A percentile compares a stretch with the other conserved stretches of the same genome.
These are phyloP conservation scores for Mycena galopus DNA, from an alignment of 768 basidiomycete genomes.

Conservation along the genomic window DNA sequence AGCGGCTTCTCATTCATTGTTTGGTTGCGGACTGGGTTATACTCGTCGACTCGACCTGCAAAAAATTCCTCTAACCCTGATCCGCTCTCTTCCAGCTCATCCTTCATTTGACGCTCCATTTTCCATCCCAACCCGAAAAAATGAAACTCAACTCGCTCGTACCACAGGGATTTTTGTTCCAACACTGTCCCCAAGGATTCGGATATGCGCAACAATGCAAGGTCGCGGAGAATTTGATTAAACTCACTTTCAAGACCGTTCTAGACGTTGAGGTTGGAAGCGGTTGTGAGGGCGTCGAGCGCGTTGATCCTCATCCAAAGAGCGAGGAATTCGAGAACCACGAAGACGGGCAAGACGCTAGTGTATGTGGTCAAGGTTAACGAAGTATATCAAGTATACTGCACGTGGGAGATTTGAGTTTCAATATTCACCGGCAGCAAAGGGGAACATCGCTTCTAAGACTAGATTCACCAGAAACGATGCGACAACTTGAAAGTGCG, in stretches of 20 bases:
- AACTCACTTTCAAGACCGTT: too few species aligned
- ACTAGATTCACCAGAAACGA: background rate
- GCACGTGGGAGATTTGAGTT: background rate
- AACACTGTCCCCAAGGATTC: background rate
- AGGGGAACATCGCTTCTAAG: background rate
- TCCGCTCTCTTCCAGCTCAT: background rate
- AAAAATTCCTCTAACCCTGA: background rate
- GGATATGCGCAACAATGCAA: background rate
- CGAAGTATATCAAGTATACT: too few species aligned
- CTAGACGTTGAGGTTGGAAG: background rate
- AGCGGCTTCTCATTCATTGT: conserved; percentile 13
- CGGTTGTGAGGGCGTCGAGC: background rate
- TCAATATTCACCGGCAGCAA: background rate
- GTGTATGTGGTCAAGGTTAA: background rate
- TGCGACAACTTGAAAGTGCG: background rate
- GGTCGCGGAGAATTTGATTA: too few species aligned
- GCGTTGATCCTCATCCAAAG: background rate
- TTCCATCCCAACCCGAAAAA: background rate
- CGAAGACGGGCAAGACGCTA: background rate
- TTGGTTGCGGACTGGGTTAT: conserved; percentile 8
- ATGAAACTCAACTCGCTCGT: conserved; percentile 1
- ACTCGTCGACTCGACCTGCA: background rate
- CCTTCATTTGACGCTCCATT: conserved; percentile 5
- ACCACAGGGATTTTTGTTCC: background rate
- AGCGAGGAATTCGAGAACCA: background rate